Conservation (phyloP, 352 stramenopile species). For the Albugo candida region DNA sequence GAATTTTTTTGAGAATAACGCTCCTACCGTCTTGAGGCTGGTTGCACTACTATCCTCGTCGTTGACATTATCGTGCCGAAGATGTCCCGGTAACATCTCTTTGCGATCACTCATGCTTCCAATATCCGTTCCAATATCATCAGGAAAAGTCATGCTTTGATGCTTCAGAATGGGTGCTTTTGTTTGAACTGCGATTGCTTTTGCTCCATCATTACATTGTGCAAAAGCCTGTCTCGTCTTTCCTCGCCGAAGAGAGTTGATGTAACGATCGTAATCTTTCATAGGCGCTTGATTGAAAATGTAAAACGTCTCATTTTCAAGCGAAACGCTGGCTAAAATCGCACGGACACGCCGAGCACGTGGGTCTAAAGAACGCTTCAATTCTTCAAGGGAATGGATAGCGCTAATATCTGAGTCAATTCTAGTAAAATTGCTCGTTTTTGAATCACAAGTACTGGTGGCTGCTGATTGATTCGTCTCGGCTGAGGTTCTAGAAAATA, state of each 20-base stretch:
- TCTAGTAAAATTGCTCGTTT: slow-evolving; percentile 13
- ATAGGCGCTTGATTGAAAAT: slow-evolving; percentile 36
- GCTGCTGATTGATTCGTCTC: slow-evolving; percentile 1
- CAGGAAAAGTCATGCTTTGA: slow-evolving; percentile 48
- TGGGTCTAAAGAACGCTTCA: slow-evolving; percentile 52
- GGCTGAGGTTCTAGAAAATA: slow-evolving; percentile 10
- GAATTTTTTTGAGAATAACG: too few relatives aligned
- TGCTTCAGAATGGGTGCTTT: slow-evolving; percentile 19
- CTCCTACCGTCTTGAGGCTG: too few relatives aligned
- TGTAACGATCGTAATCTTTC: slow-evolving; percentile 34
- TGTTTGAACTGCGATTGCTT: slow-evolving; percentile 25
- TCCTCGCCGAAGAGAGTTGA: slow-evolving; percentile 26
- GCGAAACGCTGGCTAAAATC: slow-evolving; percentile 32
- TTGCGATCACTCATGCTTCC: too few relatives aligned
- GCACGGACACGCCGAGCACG: slow-evolving; percentile 34
- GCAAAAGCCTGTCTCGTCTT: slow-evolving; percentile 27
- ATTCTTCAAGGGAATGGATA: slow-evolving; percentile 14
- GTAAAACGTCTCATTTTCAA: slow-evolving; percentile 49
- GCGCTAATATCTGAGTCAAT: slow-evolving; percentile 18
- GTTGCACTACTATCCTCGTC: background rate
- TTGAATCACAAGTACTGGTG: slow-evolving; percentile 1
- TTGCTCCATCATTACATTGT: slow-evolving; percentile 40
- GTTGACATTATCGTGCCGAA: slow-evolving; percentile 1
- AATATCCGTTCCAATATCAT: slow-evolving; percentile 42
- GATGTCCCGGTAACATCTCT: slow-evolving; percentile 3